Base-by-base conservation (phyloP, 1,284 basidiomycete species). In the Thecaphora thlaspeos region DNA sequence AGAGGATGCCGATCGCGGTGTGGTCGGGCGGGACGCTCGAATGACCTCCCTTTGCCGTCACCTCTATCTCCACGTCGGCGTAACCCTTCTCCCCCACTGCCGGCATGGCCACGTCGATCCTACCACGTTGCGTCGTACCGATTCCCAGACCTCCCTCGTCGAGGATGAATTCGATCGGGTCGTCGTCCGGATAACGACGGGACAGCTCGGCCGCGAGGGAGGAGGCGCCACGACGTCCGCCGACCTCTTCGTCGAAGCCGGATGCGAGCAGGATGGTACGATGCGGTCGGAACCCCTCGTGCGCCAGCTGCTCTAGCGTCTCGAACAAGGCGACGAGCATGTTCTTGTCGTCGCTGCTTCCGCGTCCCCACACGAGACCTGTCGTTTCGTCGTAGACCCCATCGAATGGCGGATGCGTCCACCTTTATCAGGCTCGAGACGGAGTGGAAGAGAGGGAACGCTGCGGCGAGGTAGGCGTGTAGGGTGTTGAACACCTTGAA, bases 181-280 rank as follows among this genome's bases (percentile, higher is more conserved):
- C 11, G 11, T 14, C 15, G 15, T 59, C 41, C 30, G 71, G 71
- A 43, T 73, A 73, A 21, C 57, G 50, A 21, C 58, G 32, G 28
- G 58, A 39, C 10, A 76, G 53, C 40, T 59, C 54, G 11, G 44
- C 34, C 3, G 61, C 63, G 12, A 76, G 54, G 34, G 56, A 22
- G 22, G 34, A 30, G 7, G 59, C 78, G 71, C 75, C 78, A 76
- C 68, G 28, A 21, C 62, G 49, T 39, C 66, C 67, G 24, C 61
- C 30, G 4, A 55, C 43, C 75, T 89, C 87, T 68, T 88, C 88
- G 65, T 89, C 87, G 51, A 84, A 85, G 8, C 88, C 88, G 45
- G 84, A 85, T 0, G 84, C 82, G 23, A 87, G 79, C 18, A 88
- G 80, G 30, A 88, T 76, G 3, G 64, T 68, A 19, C 79, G 68